Percentiles rank a stretch among this genome's conserved stretches.
Evolutionary conservation across 192 early-diverging fungal genomes (phyloP).

Genomic region (Piromyces sp.): DNA sequence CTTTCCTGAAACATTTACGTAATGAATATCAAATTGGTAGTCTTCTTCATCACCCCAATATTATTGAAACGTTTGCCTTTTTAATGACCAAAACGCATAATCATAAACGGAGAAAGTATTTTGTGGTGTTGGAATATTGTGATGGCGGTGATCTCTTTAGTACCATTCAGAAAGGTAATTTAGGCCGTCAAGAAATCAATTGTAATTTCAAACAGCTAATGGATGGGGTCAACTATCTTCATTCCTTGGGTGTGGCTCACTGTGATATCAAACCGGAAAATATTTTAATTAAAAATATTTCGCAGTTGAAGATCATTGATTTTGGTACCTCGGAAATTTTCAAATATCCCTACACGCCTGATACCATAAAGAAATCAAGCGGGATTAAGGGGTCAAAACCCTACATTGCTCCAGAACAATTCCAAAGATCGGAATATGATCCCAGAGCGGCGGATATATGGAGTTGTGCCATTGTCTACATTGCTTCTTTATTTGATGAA

Average conservation of each 20-base stretch:
- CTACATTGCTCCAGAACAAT: conserved; percentile 1
- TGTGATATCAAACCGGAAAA: conserved; percentile 56
- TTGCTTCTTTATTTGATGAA: neutral
- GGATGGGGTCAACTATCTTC: conserved; percentile 73
- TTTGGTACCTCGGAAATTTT: conserved; percentile 1
- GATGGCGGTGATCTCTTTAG: conserved; percentile 81
- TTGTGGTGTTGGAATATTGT: conserved; percentile 84
- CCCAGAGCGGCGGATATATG: neutral
- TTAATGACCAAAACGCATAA: neutral
- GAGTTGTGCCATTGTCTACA: neutral
- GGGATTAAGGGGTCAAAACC: neutral
- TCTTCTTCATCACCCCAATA: neutral
- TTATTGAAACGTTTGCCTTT: neutral
- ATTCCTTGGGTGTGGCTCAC: conserved; percentile 90
- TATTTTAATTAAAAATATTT: neutral
- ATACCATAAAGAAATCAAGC: neutral
- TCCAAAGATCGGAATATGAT: neutral
- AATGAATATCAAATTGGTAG: neutral
- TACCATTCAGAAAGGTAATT: conserved; percentile 49
- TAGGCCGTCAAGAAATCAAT: conserved; percentile 58
- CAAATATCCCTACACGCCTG: neutral
- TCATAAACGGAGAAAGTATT: conserved; percentile 13
- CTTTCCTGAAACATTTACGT: neutral
- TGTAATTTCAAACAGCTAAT: conserved; percentile 76
- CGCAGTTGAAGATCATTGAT: conserved; percentile 1